Base-by-base conservation (phyloP, 176 grass and related monocot species). In the Melocanna baccifera region DNA sequence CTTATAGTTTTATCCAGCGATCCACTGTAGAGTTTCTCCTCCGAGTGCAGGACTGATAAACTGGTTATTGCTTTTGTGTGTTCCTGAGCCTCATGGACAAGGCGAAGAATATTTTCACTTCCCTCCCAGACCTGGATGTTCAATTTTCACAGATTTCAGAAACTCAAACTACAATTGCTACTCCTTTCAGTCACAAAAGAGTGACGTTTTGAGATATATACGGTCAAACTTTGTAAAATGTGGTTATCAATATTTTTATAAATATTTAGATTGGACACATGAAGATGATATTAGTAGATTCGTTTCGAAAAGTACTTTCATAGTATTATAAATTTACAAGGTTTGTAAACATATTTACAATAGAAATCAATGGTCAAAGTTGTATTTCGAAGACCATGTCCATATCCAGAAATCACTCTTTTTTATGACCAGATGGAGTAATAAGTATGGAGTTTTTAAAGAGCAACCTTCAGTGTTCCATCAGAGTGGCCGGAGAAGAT, bases 401-500 rank as follows among this genome's bases (percentile, higher is more conserved):
- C 2, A 10, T 45, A 2, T 12, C 11, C 42, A 45, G 12, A 45
- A 45, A 11, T 45, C 42, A 45, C 42, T 45, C 2, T 45, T 45
- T 45, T 45, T 12, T 45, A 11, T 45, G 11, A 12, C 42, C 10
- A 0, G 2, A 43, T 10, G 1, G 9, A 43, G 9, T 43, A 7
- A 12, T 20, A 55, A 28, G 16, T 19, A 39, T 14, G 64, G 12
- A 29, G 1, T 64, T 70, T 20, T 39, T 29, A 4, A 76, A 46
- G 47, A 59, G 46, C 22, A 39, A 93, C 92, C 92, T 94, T 91
- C 5, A 94, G 78, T n/a, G 65, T 89, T 64, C 92, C 92, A 34
- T 94, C 89, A 19, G 81, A 87, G 50, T 94, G 92, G 13, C 86
- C 92, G 14, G 92, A 94, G 75, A 94, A 85, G 77, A 94, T 91